Conservation (phyloP, 2,329 filamentous ascomycete genomes). For the Aureobasidium musti region DNA sequence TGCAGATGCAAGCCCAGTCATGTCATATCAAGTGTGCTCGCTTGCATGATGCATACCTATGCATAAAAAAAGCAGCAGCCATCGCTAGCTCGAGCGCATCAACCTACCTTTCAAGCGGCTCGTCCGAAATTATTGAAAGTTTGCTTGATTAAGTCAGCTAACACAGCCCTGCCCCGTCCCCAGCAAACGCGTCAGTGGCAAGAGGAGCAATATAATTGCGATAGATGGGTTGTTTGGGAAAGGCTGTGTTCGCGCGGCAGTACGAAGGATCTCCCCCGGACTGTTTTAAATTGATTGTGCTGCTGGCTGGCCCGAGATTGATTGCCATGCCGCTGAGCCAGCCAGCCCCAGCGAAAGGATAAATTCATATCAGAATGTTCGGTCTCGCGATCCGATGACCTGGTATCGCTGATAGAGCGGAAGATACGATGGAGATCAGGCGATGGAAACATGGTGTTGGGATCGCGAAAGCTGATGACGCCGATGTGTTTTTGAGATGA, state of each 20-base stretch:
- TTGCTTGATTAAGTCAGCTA: neutral
- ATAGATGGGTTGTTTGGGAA: neutral
- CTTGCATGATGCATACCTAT: neutral
- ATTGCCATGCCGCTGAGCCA: neutral
- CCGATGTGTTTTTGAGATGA: neutral
- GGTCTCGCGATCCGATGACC: conserved; percentile 9
- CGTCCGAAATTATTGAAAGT: neutral
- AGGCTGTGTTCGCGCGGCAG: neutral
- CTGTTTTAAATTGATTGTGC: conserved; percentile 14
- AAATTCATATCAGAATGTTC: neutral
- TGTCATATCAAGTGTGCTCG: neutral
- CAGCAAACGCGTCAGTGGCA: neutral
- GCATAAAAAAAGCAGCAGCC: neutral
- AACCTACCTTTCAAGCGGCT: too few relatives aligned
- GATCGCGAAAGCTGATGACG: neutral
- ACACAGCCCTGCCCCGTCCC: neutral
- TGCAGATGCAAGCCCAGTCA: neutral
- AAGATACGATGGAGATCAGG: neutral
- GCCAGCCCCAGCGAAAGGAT: neutral
- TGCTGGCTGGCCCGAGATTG: neutral
- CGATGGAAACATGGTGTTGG: conserved; percentile 4
- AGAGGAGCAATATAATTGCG: neutral
- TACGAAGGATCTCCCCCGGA: neutral
- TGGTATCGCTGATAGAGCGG: neutral
- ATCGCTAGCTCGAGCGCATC: neutral